phyloP scores from a whole-genome alignment of 1,284 basidiomycete species.

The Leccinum pachyderme region DNA sequence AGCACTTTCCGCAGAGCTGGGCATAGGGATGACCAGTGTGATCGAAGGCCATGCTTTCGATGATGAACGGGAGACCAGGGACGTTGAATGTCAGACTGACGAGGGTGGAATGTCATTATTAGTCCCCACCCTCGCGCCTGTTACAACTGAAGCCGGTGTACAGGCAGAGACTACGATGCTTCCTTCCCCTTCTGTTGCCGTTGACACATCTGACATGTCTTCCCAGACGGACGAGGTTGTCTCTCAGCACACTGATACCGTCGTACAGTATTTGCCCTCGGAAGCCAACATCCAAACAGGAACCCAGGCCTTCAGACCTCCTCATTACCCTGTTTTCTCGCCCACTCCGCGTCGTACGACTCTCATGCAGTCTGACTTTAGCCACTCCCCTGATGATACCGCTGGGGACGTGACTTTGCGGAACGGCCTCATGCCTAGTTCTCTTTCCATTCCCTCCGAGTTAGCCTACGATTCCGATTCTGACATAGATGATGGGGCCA shows the following conservation, averaged over 20 bases:
- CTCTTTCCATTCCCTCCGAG: conserved; percentile 25
- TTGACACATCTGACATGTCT: conserved; percentile 39
- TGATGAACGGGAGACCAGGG: conserved; percentile 54
- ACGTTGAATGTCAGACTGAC: conserved; percentile 65
- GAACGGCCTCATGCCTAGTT: conserved; percentile 32
- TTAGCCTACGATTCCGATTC: conserved; percentile 34
- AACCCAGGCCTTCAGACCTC: conserved; percentile 37
- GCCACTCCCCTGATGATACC: conserved; percentile 36
- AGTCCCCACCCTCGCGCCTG: conserved; percentile 32
- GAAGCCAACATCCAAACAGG: conserved; percentile 35
- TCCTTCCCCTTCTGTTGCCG: conserved; percentile 17
- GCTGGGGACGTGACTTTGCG: conserved; percentile 45
- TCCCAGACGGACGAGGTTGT: conserved; percentile 51
- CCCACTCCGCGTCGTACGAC: conserved; percentile 41
- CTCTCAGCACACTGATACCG: conserved; percentile 34
- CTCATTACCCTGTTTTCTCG: conserved; percentile 23
- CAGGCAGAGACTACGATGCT: conserved; percentile 29
- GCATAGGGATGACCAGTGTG: conserved; percentile 48
- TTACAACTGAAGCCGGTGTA: conserved; percentile 33
- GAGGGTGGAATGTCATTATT: conserved; percentile 27
- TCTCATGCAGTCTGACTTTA: conserved; percentile 45
- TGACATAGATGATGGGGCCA: conserved; percentile 50
- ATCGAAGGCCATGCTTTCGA: conserved; percentile 41
- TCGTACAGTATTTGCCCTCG: conserved; percentile 39
- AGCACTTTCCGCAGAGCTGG: conserved; percentile 55